These are phyloP conservation scores for Aspergillus tanneri DNA, from an alignment of 2,329 filamentous ascomycete species.

Conservation along the genomic window DNA sequence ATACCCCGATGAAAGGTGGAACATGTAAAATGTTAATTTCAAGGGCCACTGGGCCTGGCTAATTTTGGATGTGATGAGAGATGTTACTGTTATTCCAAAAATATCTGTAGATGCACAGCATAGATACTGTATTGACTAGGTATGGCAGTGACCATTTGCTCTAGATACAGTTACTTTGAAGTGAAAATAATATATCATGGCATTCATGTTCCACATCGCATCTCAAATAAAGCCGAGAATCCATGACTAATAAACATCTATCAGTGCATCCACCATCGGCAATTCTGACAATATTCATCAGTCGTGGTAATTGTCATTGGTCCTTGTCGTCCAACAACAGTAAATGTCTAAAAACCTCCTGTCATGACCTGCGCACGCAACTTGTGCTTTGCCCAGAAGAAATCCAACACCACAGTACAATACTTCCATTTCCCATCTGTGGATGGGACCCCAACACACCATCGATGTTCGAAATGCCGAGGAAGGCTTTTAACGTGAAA, in stretches of 20 bases:
- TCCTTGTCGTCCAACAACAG: constrained; percentile 61
- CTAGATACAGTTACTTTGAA: no score
- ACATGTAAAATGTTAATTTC: not conserved
- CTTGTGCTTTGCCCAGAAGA: constrained; percentile 77
- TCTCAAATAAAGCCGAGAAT: no score
- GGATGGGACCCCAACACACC: constrained; percentile 63
- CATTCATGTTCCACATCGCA: no score
- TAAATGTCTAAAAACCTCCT: constrained; percentile 62
- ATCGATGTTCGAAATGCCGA: constrained; percentile 65
- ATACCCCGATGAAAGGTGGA: not conserved
- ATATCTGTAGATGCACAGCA: not conserved
- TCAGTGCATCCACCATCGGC: constrained; percentile 52
- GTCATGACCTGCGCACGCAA: constrained; percentile 66
- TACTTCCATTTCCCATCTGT: constrained; percentile 66
- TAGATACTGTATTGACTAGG: constrained; percentile 1
- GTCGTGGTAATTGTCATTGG: constrained; percentile 75
- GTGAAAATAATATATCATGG: no score
- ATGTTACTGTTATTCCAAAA: not conserved
- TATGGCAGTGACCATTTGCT: no score
- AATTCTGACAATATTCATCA: constrained; percentile 63
- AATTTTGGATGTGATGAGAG: not conserved
- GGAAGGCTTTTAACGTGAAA: constrained; percentile 72
- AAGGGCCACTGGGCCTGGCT: not conserved
- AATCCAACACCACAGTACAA: constrained; percentile 67
- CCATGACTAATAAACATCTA: constrained; percentile 33